phyloP scores from a whole-genome alignment of 345 rosid genomes.

The Eucalyptus viminalis region DNA sequence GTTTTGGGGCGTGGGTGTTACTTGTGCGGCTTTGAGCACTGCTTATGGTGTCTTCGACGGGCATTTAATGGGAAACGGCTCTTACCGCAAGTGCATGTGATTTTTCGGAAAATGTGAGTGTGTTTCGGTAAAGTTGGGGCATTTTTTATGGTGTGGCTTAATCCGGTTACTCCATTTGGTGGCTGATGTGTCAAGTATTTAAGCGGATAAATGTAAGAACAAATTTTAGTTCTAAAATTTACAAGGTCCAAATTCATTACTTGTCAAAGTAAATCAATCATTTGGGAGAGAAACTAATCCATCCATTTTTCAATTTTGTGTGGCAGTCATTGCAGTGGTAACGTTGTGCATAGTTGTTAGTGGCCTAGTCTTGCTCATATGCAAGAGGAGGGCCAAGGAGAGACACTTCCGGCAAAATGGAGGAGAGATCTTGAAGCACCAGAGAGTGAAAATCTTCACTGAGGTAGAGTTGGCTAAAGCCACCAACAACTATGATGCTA shows the following conservation, averaged over 20 bases:
- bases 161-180: background rate
- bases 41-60: no score
- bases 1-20: no score
- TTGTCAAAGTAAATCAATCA: background rate
- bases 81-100: no score
- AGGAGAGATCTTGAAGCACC: background rate
- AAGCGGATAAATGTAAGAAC: fast-evolving
- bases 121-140: background rate
- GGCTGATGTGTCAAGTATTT: background rate
- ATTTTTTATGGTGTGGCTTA: no score
- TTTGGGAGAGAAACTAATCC: background rate
- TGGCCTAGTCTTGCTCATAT: background rate
- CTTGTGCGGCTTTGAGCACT: no score
- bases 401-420: background rate
- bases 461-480: background rate
- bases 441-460: background rate
- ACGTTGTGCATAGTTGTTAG: background rate
- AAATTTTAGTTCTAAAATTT: background rate
- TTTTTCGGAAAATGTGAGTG: no score
- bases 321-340: fast-evolving
- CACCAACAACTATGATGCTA: background rate
- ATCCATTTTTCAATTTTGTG: background rate
- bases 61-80: no score
- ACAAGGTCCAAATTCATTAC: background rate
- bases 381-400: background rate